These are phyloP conservation scores for Dothideomycetes sp. DNA, from an alignment of 2,329 filamentous ascomycete genomes.

Conservation along the genomic window DNA sequence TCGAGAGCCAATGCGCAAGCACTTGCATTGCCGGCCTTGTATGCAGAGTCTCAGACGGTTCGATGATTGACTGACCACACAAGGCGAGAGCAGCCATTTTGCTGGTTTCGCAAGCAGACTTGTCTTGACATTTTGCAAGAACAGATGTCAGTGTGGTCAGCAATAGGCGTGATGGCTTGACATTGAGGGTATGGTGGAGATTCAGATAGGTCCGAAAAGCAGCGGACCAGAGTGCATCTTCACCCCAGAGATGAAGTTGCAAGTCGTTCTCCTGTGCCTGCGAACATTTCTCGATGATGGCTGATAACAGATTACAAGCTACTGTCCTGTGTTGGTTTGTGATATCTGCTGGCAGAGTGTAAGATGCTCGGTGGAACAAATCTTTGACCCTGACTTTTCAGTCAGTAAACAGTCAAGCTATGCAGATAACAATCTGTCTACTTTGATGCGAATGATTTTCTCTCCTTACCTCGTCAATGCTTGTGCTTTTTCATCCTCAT, in stretches of 20 bases:
- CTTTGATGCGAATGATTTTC: slow-evolving; percentile 1
- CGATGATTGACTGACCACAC: too few species aligned
- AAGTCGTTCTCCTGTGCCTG: slow-evolving; percentile 23
- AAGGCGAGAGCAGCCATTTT: too few species aligned
- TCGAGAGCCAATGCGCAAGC: slow-evolving; percentile 56
- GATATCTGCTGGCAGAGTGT: slow-evolving; percentile 15
- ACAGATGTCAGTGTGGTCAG: slow-evolving; percentile 31
- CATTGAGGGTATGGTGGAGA: slow-evolving; percentile 34
- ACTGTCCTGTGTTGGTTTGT: slow-evolving; percentile 34
- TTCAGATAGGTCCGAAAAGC: slow-evolving; percentile 34
- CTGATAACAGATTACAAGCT: slow-evolving; percentile 39
- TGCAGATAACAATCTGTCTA: too few species aligned
- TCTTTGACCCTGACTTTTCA: neutral
- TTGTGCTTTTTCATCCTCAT: neutral
- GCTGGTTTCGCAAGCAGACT: neutral
- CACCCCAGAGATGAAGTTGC: slow-evolving; percentile 25
- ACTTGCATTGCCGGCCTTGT: slow-evolving; percentile 63
- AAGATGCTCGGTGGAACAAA: neutral
- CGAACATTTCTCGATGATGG: slow-evolving; percentile 33
- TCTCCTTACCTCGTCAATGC: slow-evolving; percentile 8
- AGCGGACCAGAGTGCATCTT: slow-evolving; percentile 29
- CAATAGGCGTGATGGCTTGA: slow-evolving; percentile 40
- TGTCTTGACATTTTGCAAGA: slow-evolving; percentile 24
- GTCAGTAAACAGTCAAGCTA: too few species aligned
- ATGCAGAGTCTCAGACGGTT: slow-evolving; percentile 19